A percentile compares a stretch with the other conserved stretches of the same genome.
Evolutionary conservation across 768 basidiomycete genomes (phyloP).

Genomic region (Favolaschia claudopus): DNA sequence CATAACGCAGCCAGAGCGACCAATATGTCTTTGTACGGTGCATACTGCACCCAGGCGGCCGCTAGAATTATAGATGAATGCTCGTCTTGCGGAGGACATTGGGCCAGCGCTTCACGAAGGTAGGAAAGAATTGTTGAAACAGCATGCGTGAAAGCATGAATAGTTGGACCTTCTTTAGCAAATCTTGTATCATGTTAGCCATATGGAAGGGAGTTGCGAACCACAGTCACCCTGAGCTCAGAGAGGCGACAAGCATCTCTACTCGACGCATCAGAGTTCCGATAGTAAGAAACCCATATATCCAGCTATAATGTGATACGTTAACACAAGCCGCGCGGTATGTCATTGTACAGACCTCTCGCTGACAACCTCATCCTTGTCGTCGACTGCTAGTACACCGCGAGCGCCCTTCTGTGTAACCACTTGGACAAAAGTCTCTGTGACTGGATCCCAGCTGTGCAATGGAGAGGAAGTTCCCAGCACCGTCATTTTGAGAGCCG

Average conservation of each 20-base stretch:
- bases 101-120: constrained; percentile 55
- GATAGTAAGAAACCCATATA: constrained; percentile 69
- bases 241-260: constrained; percentile 55
- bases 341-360: constrained; percentile 52
- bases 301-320: constrained; percentile 50
- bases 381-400: constrained; percentile 56
- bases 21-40: constrained; percentile 55
- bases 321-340: not conserved
- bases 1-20: constrained; percentile 64
- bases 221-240: constrained; percentile 57
- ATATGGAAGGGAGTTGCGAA: not conserved
- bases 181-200: constrained; percentile 40
- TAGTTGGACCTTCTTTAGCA: constrained; percentile 56
- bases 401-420: constrained; percentile 42
- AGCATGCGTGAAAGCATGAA: constrained; percentile 73
- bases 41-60: constrained; percentile 60
- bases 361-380: constrained; percentile 63
- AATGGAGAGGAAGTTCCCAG: constrained; percentile 74
- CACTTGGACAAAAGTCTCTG: constrained; percentile 65
- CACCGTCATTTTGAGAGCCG: constrained; percentile 61
- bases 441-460: constrained; percentile 64
- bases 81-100: constrained; percentile 45
- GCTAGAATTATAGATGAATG: constrained; percentile 39
- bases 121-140: constrained; percentile 62
- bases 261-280: constrained; percentile 74